phyloP scores from a whole-genome alignment of 2,329 filamentous ascomycete species.

The Aspergillus hiratsukae region DNA sequence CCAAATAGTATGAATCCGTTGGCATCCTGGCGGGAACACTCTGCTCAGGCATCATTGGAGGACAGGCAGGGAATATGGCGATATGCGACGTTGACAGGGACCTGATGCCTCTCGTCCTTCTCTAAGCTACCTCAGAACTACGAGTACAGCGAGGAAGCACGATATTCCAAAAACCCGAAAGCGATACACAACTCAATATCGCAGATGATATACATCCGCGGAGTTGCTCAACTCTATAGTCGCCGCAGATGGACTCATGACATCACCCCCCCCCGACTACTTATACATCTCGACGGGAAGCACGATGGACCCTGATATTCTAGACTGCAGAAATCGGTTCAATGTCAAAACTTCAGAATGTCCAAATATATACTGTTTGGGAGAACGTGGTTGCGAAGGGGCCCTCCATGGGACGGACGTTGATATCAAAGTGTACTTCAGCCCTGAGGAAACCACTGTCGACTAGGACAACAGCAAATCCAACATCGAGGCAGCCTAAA shows the following conservation, averaged over 20 bases:
- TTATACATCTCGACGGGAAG: not conserved
- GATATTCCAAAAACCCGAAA: not conserved
- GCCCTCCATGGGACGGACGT: not conserved
- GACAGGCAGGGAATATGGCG: too few species aligned
- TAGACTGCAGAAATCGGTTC: too few species aligned
- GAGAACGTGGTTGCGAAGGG: not conserved
- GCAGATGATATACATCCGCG: not conserved
- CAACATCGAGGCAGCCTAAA: not conserved
- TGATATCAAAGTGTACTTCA: not conserved
- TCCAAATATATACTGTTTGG: not conserved
- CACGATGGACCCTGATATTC: not conserved
- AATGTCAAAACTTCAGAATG: too few species aligned
- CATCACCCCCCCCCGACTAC: not conserved
- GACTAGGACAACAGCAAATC: not conserved
- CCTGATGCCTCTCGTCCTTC: too few species aligned
- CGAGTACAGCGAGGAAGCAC: not conserved
- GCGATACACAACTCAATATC: too few species aligned
- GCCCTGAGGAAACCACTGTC: not conserved
- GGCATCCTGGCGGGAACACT: too few species aligned
- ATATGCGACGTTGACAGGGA: too few species aligned
- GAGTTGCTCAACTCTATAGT: not conserved
- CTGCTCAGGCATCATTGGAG: too few species aligned
- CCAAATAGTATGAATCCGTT: too few species aligned
- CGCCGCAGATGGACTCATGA: not conserved
- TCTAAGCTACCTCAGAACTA: not conserved